A percentile compares a stretch with the other conserved stretches of the same genome.
Conservation (phyloP, 495 filamentous ascomycete species). For the Aspergillus sclerotiicarbonarius region DNA sequence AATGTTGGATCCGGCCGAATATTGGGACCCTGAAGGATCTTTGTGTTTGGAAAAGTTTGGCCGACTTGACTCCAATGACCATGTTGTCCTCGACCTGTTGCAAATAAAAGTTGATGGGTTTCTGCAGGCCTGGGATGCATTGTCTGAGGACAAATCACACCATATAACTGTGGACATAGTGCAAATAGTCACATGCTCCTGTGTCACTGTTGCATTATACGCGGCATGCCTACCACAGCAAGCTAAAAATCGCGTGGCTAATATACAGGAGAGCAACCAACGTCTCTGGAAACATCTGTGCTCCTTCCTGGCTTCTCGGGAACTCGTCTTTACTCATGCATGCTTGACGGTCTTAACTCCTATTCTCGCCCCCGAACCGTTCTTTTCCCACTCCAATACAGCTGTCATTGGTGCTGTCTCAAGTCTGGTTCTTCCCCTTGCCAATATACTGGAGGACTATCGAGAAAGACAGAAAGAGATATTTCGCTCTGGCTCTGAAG, state of each 20-base stretch:
- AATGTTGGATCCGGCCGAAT: conserved; percentile 24
- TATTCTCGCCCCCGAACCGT: conserved; percentile 27
- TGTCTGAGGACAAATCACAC: conserved; percentile 39
- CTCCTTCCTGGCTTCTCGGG: conserved; percentile 30
- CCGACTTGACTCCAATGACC: conserved; percentile 40
- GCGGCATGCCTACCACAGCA: conserved; percentile 35
- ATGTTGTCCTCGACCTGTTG: conserved; percentile 44
- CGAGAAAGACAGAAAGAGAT: conserved; percentile 28
- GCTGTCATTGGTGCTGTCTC: conserved; percentile 23
- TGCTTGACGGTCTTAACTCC: conserved; percentile 36
- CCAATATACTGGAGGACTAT: conserved; percentile 42
- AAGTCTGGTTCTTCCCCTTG: conserved; percentile 30
- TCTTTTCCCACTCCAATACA: conserved; percentile 12
- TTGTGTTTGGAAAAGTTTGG: conserved; percentile 22
- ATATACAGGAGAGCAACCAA: conserved; percentile 30
- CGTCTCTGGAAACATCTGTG: conserved; percentile 38
- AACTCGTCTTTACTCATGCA: conserved; percentile 27
- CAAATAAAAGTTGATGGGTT: conserved; percentile 44
- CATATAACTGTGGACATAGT: conserved; percentile 47
- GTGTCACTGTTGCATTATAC: conserved; percentile 35
- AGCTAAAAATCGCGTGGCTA: conserved; percentile 23
- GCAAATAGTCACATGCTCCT: conserved; percentile 48
- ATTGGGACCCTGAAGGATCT: conserved; percentile 26
- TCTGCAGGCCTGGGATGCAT: conserved; percentile 41
- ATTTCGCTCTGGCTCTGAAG: conserved; percentile 29